Evolutionary conservation across 208 protist genomes (phyloP).

Genomic region (Leishmania tarentolae): DNA sequence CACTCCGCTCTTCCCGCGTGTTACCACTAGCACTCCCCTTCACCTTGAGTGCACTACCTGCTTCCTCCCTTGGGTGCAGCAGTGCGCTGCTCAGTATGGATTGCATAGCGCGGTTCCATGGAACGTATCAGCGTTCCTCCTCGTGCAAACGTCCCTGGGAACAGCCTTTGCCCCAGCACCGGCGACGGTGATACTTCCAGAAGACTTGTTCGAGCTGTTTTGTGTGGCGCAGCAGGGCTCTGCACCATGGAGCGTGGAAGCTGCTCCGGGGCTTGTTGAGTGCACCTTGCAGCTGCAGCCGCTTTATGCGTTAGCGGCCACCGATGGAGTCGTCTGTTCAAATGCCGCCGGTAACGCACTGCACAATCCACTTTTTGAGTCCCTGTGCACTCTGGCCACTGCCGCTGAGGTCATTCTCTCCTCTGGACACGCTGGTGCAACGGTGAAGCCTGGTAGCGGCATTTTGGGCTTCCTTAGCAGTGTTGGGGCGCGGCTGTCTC

Average conservation of each 20-base stretch:
- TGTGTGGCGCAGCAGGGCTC: background rate
- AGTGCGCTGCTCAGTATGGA: background rate
- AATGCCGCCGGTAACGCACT: background rate
- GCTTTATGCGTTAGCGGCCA: slow-evolving; percentile 6
- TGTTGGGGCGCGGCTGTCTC: slow-evolving; percentile 28
- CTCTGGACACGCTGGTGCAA: background rate
- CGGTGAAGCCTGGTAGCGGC: background rate
- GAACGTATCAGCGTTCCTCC: slow-evolving; percentile 2
- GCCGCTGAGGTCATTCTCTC: slow-evolving; percentile 34
- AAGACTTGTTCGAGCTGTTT: slow-evolving; percentile 17
- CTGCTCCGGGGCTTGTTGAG: slow-evolving; percentile 14
- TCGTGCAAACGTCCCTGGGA: slow-evolving; percentile 29
- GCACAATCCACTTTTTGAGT: slow-evolving; percentile 10
- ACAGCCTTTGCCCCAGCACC: background rate
- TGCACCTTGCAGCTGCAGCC: slow-evolving; percentile 24
- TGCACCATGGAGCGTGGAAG: slow-evolving; percentile 15
- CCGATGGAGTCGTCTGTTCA: background rate
- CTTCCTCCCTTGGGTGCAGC: slow-evolving; percentile 21
- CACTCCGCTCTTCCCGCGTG: slow-evolving; percentile 2
- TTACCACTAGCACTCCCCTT: slow-evolving; percentile 9
- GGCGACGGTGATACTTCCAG: slow-evolving; percentile 4
- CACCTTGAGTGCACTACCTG: slow-evolving; percentile 18
- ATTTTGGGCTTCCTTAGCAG: slow-evolving; percentile 42
- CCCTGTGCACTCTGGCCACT: slow-evolving; percentile 33
- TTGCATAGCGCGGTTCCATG: background rate